Conservation (phyloP, 2,329 filamentous ascomycete species). For the Trichoderma afroharzianum region DNA sequence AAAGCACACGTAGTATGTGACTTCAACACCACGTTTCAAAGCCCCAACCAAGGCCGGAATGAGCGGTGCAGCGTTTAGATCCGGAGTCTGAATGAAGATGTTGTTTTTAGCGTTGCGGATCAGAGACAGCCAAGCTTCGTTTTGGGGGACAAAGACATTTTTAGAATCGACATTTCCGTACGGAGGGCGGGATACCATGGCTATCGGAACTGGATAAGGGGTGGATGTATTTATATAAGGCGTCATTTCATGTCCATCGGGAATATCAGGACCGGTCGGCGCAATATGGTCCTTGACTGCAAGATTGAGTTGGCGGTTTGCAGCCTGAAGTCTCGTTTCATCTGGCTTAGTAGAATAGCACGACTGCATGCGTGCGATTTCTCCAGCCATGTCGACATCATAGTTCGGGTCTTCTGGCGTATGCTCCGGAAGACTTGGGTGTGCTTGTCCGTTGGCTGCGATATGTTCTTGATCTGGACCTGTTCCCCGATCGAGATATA, state of each 20-base stretch:
- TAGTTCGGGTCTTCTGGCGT: constrained; percentile 59
- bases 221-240: constrained; percentile 52
- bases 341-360: constrained; percentile 46
- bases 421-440: constrained; percentile 47
- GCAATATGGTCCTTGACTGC: constrained; percentile 49
- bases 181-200: constrained; percentile 65
- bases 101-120: constrained; percentile 59
- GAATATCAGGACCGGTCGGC: constrained; percentile 52
- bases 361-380: constrained; percentile 60
- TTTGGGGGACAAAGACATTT: constrained; percentile 65
- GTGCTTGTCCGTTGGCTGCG: background rate
- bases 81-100: constrained; percentile 77
- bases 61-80: constrained; percentile 68
- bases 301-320: constrained; percentile 64
- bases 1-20: constrained; percentile 69
- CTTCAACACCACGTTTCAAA: constrained; percentile 62
- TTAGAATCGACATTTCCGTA: constrained; percentile 61
- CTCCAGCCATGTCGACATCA: constrained; percentile 56
- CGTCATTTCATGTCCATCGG: constrained; percentile 55
- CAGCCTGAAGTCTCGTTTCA: constrained; percentile 55
- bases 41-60: constrained; percentile 61
- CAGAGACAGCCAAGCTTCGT: constrained; percentile 69
- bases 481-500: background rate
- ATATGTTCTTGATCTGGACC: background rate
- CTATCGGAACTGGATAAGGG: constrained; percentile 62